Conservation (phyloP, 257 asterid genomes). For the Solanum corneliomulleri region DNA sequence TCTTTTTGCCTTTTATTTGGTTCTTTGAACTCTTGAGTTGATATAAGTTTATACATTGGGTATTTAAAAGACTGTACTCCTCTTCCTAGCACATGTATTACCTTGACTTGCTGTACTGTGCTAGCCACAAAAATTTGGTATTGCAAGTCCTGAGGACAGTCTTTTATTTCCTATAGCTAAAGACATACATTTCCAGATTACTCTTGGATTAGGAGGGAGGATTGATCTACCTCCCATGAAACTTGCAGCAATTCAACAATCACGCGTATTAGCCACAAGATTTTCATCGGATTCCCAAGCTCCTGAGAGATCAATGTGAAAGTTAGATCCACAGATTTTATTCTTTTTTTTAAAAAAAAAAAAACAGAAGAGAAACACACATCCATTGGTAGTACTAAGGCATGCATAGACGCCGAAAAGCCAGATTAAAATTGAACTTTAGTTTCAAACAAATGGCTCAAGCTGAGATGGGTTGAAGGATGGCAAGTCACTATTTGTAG, state of each 20-base stretch:
- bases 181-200: not conserved
- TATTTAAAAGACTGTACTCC: not conserved
- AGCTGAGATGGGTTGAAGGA: not conserved
- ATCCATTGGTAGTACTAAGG: not conserved
- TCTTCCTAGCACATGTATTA: not conserved
- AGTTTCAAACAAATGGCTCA: not conserved
- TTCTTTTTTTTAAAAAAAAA: not conserved
- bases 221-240: not conserved
- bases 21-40: not conserved
- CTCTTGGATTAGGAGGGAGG: not conserved
- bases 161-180: not conserved
- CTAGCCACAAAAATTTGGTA: not conserved
- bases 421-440: not conserved
- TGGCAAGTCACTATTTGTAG: not conserved
- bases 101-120: not conserved
- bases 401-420: not conserved
- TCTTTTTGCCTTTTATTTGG: not conserved
- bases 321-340: not conserved
- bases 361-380: not conserved
- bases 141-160: not conserved
- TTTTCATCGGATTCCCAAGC: conserved; percentile 21
- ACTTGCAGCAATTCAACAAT: not conserved
- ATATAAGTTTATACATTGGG: not conserved
- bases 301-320: conserved; percentile 5
- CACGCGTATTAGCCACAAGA: not conserved